Conservation (phyloP, 768 basidiomycete genomes). For the Mycena maculata region DNA sequence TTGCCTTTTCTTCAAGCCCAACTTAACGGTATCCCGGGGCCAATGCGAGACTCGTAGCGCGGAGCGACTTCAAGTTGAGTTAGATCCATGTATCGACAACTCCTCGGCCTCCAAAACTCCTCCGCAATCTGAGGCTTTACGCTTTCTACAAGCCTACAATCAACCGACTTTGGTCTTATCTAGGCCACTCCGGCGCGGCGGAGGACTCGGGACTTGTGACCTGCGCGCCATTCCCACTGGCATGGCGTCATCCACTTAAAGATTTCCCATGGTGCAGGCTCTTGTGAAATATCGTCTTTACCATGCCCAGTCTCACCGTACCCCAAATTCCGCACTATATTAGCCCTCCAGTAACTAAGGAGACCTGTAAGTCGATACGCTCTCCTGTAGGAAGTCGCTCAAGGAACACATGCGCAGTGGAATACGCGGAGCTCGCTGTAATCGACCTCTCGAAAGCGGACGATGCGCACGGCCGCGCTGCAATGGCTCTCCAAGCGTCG, state of each 20-base stretch:
- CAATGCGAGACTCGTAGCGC: no score
- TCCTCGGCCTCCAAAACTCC: no score
- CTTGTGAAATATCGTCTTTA: background rate
- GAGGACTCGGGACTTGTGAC: background rate
- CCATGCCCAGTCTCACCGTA: slow-evolving; percentile 47
- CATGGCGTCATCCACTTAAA: slow-evolving; percentile 12
- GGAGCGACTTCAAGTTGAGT: no score
- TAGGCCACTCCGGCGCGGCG: background rate
- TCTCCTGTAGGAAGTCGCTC: background rate
- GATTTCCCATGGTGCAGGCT: background rate
- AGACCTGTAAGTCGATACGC: slow-evolving; percentile 44
- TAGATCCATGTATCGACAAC: no score
- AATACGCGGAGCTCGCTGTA: slow-evolving; percentile 61
- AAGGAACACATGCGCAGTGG: slow-evolving; percentile 47
- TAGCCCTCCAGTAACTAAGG: slow-evolving; percentile 48
- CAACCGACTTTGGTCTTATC: no score
- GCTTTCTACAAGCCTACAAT: no score
- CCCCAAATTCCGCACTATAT: slow-evolving; percentile 53
- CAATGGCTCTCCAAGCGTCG: slow-evolving; percentile 53
- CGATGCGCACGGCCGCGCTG: slow-evolving; percentile 51
- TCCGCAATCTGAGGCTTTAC: no score
- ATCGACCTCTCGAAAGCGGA: slow-evolving; percentile 60
- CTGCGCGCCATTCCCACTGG: background rate
- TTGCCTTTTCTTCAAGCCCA: no score
- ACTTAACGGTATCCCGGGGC: no score